Conservation (phyloP, 306 rosid species). For the Prinsepia uniflora region DNA sequence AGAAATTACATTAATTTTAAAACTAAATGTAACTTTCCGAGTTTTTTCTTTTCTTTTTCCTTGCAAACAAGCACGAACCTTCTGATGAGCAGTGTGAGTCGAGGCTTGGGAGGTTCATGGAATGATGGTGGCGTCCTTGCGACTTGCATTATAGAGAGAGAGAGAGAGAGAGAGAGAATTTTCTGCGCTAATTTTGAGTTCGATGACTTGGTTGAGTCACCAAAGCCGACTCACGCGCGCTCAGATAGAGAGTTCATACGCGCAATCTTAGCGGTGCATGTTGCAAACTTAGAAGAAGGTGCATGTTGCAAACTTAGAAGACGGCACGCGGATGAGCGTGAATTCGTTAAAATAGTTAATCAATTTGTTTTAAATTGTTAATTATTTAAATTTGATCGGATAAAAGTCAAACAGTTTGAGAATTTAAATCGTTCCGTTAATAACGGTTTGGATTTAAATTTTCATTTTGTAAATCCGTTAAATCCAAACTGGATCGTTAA, state of each 20-base stretch:
- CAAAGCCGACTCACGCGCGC: slow-evolving; percentile 12
- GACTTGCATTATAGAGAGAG: background rate
- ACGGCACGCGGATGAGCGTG: too few relatives aligned
- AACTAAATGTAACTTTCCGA: background rate
- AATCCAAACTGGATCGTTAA: too few relatives aligned
- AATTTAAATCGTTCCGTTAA: too few relatives aligned
- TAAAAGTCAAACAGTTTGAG: too few relatives aligned
- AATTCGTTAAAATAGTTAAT: too few relatives aligned
- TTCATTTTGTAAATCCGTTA: too few relatives aligned
- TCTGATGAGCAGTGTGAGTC: background rate
- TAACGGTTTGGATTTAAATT: too few relatives aligned
- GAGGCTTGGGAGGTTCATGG: background rate
- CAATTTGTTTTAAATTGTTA: too few relatives aligned
- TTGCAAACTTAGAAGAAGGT: too few relatives aligned
- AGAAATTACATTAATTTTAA: background rate
- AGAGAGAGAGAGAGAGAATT: background rate
- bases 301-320: too few relatives aligned
- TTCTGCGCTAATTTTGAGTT: slow-evolving; percentile 9
- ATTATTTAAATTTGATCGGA: too few relatives aligned
- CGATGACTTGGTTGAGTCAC: slow-evolving; percentile 8
- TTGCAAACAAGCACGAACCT: background rate
- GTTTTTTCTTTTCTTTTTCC: background rate
- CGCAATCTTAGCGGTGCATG: background rate
- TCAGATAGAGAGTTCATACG: background rate
- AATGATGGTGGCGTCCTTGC: background rate